Evolutionary conservation across 805 yeast genomes (phyloP), one percentile per base, ranked within the genome.

Genomic region (Saccharomycopsis malanga): DNA sequence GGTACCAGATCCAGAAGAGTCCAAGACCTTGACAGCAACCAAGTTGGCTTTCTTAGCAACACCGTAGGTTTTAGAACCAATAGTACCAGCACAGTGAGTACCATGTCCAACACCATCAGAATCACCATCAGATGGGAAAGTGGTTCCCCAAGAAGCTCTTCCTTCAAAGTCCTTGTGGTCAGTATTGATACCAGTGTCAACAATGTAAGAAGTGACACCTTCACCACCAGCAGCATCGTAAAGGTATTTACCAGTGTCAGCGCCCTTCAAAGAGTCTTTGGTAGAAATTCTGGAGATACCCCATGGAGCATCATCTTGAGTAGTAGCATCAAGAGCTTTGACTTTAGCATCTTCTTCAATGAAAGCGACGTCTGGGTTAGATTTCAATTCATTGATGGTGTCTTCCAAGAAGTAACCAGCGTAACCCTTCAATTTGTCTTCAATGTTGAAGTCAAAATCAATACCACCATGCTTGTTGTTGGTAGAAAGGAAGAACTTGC

Each of bases 341-440:
- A 80, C 85, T 50, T 68, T 62, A 18, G 76, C 71, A 62, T 81
- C 84, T 53, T 68, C 69, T 68, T 80, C 87, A 52, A 80, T 81
- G 61, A 74, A 79, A 42, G 75, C 77, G 40, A 86, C 81, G 36
- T 71, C 57, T 15, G 83, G 83, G 61, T 73, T 76, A 53, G 73
- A 68, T 56, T 89, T 78, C 57, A 91, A 79, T 58, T 80, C 69
- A 46, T 85, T 85, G 47, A 89, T 67, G 47, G 87, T 79, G 45
- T 76, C 77, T 42, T 79, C 81, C 54, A 83, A 74, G 72, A 93
- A 87, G 65, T 71, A 74, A 50, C 96, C 98, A 44, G 89, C 70
- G 71, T 88, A 91, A 55, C 98, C 98, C 52, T 68, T 68, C 61
- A 87, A 65, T 2, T 27, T 18, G 20, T 27, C 42, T 6, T 34